These are phyloP conservation scores for Ophiostoma montium DNA, from an alignment of 2,329 filamentous ascomycete genomes.

Conservation along the genomic window DNA sequence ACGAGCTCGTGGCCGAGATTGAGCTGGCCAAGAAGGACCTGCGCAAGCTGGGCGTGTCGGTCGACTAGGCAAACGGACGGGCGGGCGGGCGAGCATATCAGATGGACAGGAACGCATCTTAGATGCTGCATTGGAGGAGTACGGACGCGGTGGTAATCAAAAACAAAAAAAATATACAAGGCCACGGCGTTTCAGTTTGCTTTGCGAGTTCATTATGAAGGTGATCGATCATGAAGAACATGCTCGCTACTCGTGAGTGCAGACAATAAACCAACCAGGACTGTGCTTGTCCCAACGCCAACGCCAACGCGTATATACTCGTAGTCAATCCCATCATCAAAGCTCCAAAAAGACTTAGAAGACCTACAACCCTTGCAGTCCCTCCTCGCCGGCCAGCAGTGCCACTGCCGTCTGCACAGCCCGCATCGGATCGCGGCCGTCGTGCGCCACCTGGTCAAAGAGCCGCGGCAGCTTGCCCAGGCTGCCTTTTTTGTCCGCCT, in stretches of 20 bases:
- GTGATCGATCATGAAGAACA: no score
- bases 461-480: constrained; percentile 43
- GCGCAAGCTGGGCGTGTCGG: constrained; percentile 58
- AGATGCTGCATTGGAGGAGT: no score
- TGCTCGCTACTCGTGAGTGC: no score
- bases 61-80: no score
- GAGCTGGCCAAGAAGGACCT: constrained; percentile 61
- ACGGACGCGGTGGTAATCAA: no score
- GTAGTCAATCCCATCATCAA: not conserved
- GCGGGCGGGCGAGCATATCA: no score
- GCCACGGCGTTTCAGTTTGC: no score
- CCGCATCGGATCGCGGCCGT: constrained; percentile 37
- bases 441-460: constrained; percentile 44
- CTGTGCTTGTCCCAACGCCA: not conserved
- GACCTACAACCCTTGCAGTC: not conserved
- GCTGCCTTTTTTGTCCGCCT: constrained; percentile 39
- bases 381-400: constrained; percentile 35
- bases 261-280: no score
- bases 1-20: constrained; percentile 78
- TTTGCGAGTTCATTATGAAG: no score
- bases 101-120: no score
- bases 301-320: not conserved
- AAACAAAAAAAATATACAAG: no score
- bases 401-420: constrained; percentile 47
- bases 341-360: not conserved